Percentiles rank a stretch among this genome's conserved stretches.
phyloP scores from a whole-genome alignment of 805 yeast species.

The Yarrowia yakushimensis region DNA sequence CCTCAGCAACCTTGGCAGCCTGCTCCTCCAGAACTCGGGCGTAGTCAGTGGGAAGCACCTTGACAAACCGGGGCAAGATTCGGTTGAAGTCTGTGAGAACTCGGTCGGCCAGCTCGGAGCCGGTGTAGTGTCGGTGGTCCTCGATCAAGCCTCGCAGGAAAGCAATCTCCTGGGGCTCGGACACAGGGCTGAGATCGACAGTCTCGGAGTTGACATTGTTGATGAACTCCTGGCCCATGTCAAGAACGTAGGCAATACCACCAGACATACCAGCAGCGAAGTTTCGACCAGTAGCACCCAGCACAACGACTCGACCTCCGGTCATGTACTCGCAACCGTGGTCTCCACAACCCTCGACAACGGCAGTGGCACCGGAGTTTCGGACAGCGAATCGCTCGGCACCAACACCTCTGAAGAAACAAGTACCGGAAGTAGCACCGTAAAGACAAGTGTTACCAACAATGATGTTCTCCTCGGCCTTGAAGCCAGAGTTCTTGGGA shows the following conservation, averaged over 20 bases:
- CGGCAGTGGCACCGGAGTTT: constrained; percentile 97
- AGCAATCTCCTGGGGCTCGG: constrained; percentile 90
- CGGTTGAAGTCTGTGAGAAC: constrained; percentile 84
- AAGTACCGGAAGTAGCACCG: constrained; percentile 95
- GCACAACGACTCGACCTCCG: constrained; percentile 94
- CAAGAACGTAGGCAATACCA: constrained; percentile 96
- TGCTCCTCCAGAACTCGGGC: constrained; percentile 82
- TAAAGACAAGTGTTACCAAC: constrained; percentile 97
- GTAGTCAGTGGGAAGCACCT: constrained; percentile 89
- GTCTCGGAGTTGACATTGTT: constrained; percentile 73
- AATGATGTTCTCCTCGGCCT: constrained; percentile 93
- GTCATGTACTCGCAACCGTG: constrained; percentile 99
- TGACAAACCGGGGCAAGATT: constrained; percentile 81
- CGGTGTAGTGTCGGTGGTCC: constrained; percentile 93
- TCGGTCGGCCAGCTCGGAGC: constrained; percentile 82
- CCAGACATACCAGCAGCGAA: constrained; percentile 99
- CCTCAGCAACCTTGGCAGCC: constrained; percentile 58
- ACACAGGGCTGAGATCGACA: constrained; percentile 71
- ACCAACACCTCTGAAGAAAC: constrained; percentile 93
- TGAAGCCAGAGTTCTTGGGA: constrained; percentile 75
- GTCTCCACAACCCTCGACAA: constrained; percentile 95
- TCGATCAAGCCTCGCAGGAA: constrained; percentile 89
- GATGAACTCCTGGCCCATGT: constrained; percentile 90
- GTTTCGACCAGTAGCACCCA: constrained; percentile 88
- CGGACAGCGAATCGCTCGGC: constrained; percentile 98